Evolutionary conservation across 495 filamentous ascomycete genomes (phyloP).

Genomic region (Lepraria neglecta): DNA sequence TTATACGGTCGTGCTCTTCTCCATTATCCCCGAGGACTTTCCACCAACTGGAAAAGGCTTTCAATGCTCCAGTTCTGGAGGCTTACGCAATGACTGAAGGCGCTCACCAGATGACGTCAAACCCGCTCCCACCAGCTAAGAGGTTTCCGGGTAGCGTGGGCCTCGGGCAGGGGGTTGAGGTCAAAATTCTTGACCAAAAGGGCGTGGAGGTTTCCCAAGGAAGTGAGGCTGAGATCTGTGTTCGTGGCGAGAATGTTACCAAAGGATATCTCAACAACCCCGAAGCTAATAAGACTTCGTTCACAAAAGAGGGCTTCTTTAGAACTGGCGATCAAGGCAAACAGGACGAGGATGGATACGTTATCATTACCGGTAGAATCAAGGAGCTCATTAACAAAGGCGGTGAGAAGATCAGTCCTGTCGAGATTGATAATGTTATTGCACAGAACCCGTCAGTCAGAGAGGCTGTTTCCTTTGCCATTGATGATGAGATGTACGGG

Average conservation of each 20-base stretch:
- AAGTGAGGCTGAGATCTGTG: constrained; percentile 69
- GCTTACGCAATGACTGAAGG: constrained; percentile 92
- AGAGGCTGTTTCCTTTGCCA: constrained; percentile 76
- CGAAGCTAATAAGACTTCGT: constrained; percentile 61
- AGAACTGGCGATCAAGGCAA: constrained; percentile 79
- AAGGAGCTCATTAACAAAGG: constrained; percentile 84
- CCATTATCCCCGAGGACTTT: constrained; percentile 72
- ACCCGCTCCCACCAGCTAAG: constrained; percentile 67
- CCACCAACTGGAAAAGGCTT: constrained; percentile 62
- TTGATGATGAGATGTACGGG: constrained; percentile 55
- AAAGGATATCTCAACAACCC: constrained; percentile 77
- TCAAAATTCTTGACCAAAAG: constrained; percentile 62
- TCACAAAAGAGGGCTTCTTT: constrained; percentile 67
- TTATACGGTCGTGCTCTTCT: constrained; percentile 81
- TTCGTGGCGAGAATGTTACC: constrained; percentile 73
- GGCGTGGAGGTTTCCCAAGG: constrained; percentile 58
- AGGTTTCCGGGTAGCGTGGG: constrained; percentile 75
- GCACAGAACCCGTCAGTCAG: constrained; percentile 59
- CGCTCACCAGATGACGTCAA: constrained; percentile 83
- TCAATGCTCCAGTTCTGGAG: constrained; percentile 74
- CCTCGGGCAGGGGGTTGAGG: constrained; percentile 71
- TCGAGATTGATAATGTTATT: constrained; percentile 76
- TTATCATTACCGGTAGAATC: constrained; percentile 72
- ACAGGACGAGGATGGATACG: constrained; percentile 64
- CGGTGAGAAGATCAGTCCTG: constrained; percentile 76